Evolutionary conservation across 768 basidiomycete genomes (phyloP).

Genomic region (Lactarius psammicola): DNA sequence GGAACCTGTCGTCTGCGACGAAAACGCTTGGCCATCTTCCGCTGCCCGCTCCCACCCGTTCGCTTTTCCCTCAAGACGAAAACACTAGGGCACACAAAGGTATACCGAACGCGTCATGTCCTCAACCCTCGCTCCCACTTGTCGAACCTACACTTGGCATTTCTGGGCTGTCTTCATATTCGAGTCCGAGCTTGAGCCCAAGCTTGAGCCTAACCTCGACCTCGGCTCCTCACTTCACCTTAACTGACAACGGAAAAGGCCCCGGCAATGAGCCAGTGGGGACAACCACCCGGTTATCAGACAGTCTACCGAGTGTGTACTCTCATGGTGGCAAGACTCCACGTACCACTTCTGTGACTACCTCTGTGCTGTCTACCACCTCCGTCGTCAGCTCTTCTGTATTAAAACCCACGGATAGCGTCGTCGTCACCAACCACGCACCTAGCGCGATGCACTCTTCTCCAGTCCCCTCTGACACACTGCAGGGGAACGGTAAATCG

Average conservation of each 20-base stretch:
- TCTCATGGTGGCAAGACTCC: background rate
- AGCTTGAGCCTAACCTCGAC: background rate
- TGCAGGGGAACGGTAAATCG: background rate
- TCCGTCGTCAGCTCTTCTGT: too few species aligned
- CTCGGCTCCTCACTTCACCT: background rate
- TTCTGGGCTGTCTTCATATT: background rate
- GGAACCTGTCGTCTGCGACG: background rate
- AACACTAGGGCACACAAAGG: too few species aligned
- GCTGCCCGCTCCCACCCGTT: background rate
- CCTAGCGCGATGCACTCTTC: too few species aligned
- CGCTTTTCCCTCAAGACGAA: background rate
- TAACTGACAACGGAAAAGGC: background rate
- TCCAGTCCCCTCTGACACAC: background rate
- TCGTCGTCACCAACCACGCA: too few species aligned
- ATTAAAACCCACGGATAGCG: too few species aligned
- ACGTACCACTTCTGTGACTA: too few species aligned
- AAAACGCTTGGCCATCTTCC: background rate
- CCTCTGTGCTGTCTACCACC: too few species aligned
- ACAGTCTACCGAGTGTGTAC: background rate
- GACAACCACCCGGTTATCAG: background rate
- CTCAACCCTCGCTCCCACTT: too few species aligned
- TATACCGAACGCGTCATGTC: too few species aligned
- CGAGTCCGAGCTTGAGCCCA: background rate
- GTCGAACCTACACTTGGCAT: too few species aligned
- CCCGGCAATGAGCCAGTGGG: background rate